Conservation (phyloP, 345 rosid genomes). For the Rhodamnia argentea region DNA sequence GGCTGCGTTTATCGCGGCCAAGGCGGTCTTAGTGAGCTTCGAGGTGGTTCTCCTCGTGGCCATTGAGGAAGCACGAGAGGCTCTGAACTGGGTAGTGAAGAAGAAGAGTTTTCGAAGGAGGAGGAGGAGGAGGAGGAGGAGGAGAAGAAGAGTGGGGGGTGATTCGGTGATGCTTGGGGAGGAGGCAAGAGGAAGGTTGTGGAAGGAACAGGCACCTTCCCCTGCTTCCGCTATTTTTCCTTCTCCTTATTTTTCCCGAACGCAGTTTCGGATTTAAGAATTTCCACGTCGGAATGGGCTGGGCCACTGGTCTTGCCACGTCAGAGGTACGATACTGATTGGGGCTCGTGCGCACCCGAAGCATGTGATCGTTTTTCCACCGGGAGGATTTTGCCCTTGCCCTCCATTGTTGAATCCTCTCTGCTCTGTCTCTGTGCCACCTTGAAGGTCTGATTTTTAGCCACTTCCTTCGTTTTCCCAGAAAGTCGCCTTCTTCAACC, state of each 20-base stretch:
- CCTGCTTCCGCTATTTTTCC: background rate
- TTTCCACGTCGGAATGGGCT: background rate
- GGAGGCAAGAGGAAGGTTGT: slow-evolving; percentile 1
- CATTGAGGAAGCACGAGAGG: background rate
- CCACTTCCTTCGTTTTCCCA: too few relatives aligned
- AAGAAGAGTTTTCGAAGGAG: background rate
- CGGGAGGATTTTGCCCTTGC: background rate
- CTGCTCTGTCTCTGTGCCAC: background rate
- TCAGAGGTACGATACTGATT: background rate
- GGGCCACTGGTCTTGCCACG: background rate
- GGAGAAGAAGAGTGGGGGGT: background rate
- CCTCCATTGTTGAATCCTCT: background rate
- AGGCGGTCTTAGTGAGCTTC: slow-evolving; percentile 1
- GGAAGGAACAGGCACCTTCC: slow-evolving; percentile 11
- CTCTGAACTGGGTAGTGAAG: background rate
- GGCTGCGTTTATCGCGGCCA: background rate
- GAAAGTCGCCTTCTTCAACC: too few relatives aligned
- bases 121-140: background rate
- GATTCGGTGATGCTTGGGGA: background rate
- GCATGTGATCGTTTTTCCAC: background rate
- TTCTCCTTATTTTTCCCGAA: background rate
- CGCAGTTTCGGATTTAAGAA: background rate
- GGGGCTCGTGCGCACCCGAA: background rate
- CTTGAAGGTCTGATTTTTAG: background rate
- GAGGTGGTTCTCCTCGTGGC: background rate